Conservation (phyloP, 306 rosid species). For the Acmispon strigosus region DNA sequence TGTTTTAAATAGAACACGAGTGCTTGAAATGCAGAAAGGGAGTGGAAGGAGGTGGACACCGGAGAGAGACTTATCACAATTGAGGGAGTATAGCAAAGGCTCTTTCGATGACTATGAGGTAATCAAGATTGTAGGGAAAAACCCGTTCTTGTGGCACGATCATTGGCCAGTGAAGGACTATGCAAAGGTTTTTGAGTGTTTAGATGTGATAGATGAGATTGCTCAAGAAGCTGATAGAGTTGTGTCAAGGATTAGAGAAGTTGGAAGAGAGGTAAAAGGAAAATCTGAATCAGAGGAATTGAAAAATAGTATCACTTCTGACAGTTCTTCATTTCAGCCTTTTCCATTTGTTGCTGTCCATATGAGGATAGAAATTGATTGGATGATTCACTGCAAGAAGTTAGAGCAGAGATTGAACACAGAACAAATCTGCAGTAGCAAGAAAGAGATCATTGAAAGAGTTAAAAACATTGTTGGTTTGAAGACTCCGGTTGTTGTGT, state of each 20-base stretch:
- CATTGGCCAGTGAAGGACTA: conserved; percentile 93
- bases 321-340: conserved; percentile 2
- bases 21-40: conserved; percentile 65
- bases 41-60: conserved; percentile 95
- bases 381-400: conserved; percentile 95
- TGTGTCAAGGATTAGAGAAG: conserved; percentile 60
- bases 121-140: conserved; percentile 63
- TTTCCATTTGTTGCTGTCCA: conserved; percentile 76
- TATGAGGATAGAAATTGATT: conserved; percentile 90
- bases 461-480: conserved; percentile 43
- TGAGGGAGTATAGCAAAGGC: conserved; percentile 43
- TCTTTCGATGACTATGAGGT: conserved; percentile 50
- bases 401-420: conserved; percentile 60
- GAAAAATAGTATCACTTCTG: background rate
- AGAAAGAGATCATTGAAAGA: conserved; percentile 64
- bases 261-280: conserved; percentile 27
- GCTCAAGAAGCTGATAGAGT: conserved; percentile 61
- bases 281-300: conserved; percentile 2
- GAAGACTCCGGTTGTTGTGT: conserved; percentile 51
- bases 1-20: conserved; percentile 37
- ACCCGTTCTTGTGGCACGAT: conserved; percentile 96
- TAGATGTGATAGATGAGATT: conserved; percentile 64
- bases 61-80: conserved; percentile 69
- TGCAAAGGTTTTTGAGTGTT: conserved; percentile 74
- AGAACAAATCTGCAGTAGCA: conserved; percentile 72